Evolutionary conservation across 2,329 filamentous ascomycete genomes (phyloP).

Genomic region (Fusarium palustre): DNA sequence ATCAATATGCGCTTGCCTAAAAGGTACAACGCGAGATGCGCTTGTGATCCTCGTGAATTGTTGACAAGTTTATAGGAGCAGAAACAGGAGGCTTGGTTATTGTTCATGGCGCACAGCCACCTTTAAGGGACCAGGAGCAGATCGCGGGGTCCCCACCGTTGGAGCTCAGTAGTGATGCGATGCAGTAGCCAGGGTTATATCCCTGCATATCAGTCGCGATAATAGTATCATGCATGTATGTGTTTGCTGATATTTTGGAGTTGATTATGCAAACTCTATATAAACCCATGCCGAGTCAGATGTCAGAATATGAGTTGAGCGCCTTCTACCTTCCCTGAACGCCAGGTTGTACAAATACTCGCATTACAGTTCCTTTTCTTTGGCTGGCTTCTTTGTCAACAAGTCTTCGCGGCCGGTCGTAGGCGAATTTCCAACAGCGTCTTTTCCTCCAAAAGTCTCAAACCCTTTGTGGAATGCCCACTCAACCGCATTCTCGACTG

Average conservation of each 20-base stretch:
- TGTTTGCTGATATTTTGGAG: neutral
- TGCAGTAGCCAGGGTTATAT: slow-evolving; percentile 1
- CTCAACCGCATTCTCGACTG: slow-evolving; percentile 91
- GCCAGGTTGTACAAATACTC: slow-evolving; percentile 26
- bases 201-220: neutral
- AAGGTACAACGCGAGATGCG: neutral
- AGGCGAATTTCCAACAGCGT: slow-evolving; percentile 67
- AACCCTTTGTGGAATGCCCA: slow-evolving; percentile 90
- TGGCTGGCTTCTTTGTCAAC: slow-evolving; percentile 55
- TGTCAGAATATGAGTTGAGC: slow-evolving; percentile 41
- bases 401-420: slow-evolving; percentile 62
- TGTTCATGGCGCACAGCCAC: slow-evolving; percentile 31
- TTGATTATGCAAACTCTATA: neutral
- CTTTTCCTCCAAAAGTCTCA: slow-evolving; percentile 73
- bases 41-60: neutral
- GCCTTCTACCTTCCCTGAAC: slow-evolving; percentile 31
- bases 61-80: neutral
- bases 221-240: neutral
- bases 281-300: neutral
- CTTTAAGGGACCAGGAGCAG: slow-evolving; percentile 13
- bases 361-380: slow-evolving; percentile 58
- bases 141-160: slow-evolving; percentile 35
- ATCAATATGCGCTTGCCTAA: neutral
- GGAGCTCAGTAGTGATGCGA: neutral
- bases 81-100: slow-evolving; percentile 8